phyloP scores from a whole-genome alignment of 2,329 filamentous ascomycete species.

The Endoconidiophora laricicola region DNA sequence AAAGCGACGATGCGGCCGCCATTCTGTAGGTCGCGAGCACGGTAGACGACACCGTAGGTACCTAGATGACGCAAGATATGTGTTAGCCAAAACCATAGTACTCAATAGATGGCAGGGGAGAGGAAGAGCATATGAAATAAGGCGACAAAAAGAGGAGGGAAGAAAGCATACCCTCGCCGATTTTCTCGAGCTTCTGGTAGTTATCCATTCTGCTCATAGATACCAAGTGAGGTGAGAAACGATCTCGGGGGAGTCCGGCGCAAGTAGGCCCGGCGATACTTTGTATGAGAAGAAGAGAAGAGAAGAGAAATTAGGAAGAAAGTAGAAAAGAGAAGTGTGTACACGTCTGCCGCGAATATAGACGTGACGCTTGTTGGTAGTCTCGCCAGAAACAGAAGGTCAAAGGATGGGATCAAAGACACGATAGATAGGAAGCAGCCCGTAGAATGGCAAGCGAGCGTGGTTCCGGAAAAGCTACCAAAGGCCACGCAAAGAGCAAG shows the following conservation, averaged over 20 bases:
- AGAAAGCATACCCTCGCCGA: slow-evolving; percentile 59
- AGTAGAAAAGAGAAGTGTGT: too few relatives aligned
- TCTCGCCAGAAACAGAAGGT: not conserved
- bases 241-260: not conserved
- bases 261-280: not conserved
- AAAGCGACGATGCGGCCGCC: slow-evolving; percentile 74
- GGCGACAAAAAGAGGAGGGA: not conserved
- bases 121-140: not conserved
- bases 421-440: too few relatives aligned
- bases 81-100: not conserved
- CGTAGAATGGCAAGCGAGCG: too few relatives aligned
- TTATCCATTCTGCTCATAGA: slow-evolving; percentile 48
- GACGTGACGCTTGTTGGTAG: too few relatives aligned
- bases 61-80: slow-evolving; percentile 31
- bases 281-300: not conserved
- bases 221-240: not conserved
- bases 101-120: not conserved
- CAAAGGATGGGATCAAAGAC: too few relatives aligned
- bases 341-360: too few relatives aligned
- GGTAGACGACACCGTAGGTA: slow-evolving; percentile 92
- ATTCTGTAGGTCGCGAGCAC: slow-evolving; percentile 71
- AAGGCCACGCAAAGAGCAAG: too few relatives aligned
- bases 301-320: not conserved
- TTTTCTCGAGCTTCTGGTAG: slow-evolving; percentile 93
- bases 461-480: too few relatives aligned